Base-by-base conservation (phyloP, 2,329 filamentous ascomycete species). In the Fusarium buxicola region DNA sequence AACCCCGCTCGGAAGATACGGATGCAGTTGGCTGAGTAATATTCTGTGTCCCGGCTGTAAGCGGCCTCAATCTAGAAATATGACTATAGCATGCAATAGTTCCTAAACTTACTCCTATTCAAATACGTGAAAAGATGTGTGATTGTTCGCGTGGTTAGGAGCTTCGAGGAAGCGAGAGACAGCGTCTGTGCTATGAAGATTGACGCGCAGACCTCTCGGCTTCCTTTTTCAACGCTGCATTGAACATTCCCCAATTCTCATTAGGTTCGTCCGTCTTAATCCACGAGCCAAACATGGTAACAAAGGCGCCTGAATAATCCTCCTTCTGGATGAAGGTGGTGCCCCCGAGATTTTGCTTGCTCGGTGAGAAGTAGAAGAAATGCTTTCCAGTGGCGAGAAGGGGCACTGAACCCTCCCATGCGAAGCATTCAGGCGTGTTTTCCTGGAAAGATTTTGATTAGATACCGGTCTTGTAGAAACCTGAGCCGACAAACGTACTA, bases 301-400 rank as follows among this genome's bases (percentile, higher is more conserved):
- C 24, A 25, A 63, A 44, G 2, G 15, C 12, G 2, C 61, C 63
- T 3, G 24, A 16, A 11, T 58, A 66, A 2, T 56, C 49, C 15
- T 66, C 61, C 2, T 35, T 41, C 24, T 65, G 63, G 11, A 58
- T 43, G 36, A 66, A 65, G 2, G 48, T 60, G 7, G 61, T 65
- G 1, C 53, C 52, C 21, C 61, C 61, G 4, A 58, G 55, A 7
- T 46, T 62, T n/a, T 52, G 18, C 21, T 52, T 41, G 18, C 63
- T 66, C 6, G 61, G 54, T 1, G 44, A 51, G 36, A 66, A 66
- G 10, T 10, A 11, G 32, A 66, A 66, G 13, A 50, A 30, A 32
- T 66, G 63, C 12, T 21, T 49, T 2, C 55, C 61, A 2, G 24
- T 32, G 0, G 57, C 10, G 6, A 65, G 24, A 3, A 52, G 49